Conservation (phyloP, 495 filamentous ascomycete genomes). For the Venustampulla echinocandica region DNA sequence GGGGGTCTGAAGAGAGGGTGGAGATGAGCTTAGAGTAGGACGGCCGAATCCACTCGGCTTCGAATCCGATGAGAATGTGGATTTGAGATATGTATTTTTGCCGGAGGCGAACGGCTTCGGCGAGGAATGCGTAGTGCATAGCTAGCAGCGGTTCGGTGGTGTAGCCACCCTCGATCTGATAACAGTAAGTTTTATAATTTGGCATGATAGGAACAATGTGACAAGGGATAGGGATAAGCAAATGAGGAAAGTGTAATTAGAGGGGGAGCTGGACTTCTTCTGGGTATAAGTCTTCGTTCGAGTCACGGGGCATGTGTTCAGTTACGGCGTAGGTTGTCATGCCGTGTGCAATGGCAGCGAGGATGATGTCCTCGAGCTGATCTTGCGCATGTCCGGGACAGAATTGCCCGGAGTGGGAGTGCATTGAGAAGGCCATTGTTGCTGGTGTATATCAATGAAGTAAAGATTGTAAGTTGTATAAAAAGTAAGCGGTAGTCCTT, state of each 20-base stretch:
- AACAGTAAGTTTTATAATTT: conserved; percentile 2
- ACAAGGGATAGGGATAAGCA: conserved; percentile 7
- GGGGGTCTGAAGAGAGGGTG: conserved; percentile 46
- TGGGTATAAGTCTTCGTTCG: conserved; percentile 72
- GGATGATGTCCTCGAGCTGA: conserved; percentile 73
- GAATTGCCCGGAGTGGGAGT: conserved; percentile 97
- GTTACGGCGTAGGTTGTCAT: conserved; percentile 82
- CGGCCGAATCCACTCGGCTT: conserved; percentile 81
- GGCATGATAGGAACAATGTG: conserved; percentile 15
- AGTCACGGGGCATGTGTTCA: conserved; percentile 89
- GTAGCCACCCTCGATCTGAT: conserved; percentile 24
- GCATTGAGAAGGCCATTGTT: conserved; percentile 93
- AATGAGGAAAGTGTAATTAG: conserved; percentile 14
- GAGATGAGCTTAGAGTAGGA: conserved; percentile 50
- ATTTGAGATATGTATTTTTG: conserved; percentile 61
- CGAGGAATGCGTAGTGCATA: conserved; percentile 62
- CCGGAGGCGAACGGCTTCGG: conserved; percentile 64
- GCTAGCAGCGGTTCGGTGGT: conserved; percentile 33
- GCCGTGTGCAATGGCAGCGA: conserved; percentile 64
- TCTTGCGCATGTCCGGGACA: conserved; percentile 82
- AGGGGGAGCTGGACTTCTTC: conserved; percentile 59
- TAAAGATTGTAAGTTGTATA: neutral
- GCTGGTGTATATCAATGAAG: neutral
- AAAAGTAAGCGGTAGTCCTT: neutral
- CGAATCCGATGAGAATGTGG: conserved; percentile 79